Percentiles rank a stretch among this genome's conserved stretches.
Evolutionary conservation across 495 filamentous ascomycete species (phyloP).

Genomic region (Monascus purpureus): DNA sequence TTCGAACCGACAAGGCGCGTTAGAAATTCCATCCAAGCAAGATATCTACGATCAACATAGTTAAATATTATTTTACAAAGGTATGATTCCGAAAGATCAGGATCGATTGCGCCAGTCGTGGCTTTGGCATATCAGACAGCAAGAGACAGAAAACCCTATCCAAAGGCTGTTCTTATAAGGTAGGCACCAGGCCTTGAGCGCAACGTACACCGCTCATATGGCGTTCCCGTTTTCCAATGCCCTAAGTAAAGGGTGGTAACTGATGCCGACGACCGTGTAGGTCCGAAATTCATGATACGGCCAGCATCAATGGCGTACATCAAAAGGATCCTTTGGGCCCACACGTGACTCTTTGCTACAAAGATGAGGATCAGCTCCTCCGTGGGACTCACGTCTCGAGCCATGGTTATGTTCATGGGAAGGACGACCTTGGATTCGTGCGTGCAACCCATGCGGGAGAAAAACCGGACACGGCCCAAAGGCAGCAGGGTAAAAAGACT

Average conservation of each 20-base stretch:
- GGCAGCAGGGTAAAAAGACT: not conserved
- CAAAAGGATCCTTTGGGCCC: slow-evolving; percentile 2
- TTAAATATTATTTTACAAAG: slow-evolving; percentile 8
- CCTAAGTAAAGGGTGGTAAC: not conserved
- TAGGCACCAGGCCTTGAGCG: not conserved
- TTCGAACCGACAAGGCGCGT: not conserved
- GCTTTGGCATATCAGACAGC: slow-evolving; percentile 4
- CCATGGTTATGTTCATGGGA: slow-evolving; percentile 2
- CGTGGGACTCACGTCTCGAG: slow-evolving; percentile 2
- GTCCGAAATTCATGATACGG: slow-evolving; percentile 4
- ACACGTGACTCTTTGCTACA: slow-evolving; percentile 5
- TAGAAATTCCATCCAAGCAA: not conserved
- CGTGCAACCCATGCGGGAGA: not conserved
- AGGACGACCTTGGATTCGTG: not conserved
- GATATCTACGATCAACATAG: slow-evolving; percentile 8
- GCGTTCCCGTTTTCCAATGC: not conserved
- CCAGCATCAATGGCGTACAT: slow-evolving; percentile 6
- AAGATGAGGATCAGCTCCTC: slow-evolving; percentile 3
- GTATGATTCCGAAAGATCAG: slow-evolving; percentile 2
- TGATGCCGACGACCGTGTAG: slow-evolving; percentile 3
- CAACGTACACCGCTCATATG: not conserved
- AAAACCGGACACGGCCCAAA: not conserved
- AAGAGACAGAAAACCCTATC: slow-evolving; percentile 5
- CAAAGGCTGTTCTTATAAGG: slow-evolving; percentile 5
- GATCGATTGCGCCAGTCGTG: slow-evolving; percentile 1